Evolutionary conservation across 2,329 filamentous ascomycete genomes (phyloP).

Genomic region (Aspergillus ustus): DNA sequence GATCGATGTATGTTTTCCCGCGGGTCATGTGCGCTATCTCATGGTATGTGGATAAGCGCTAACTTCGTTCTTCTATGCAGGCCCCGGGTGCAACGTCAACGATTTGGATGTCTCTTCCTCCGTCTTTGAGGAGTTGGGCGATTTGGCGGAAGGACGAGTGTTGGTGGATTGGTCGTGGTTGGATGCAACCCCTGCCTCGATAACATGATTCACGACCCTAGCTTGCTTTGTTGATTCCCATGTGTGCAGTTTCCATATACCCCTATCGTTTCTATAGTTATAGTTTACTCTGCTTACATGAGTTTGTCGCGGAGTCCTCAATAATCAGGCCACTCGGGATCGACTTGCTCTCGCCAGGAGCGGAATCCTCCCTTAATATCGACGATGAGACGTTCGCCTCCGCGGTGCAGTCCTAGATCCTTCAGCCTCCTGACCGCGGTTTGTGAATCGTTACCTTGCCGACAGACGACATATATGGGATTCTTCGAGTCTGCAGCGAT

Average conservation of each 20-base stretch:
- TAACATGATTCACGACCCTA: constrained; percentile 6
- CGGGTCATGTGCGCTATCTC: not conserved
- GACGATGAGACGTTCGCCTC: constrained; percentile 40
- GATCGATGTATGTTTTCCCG: constrained; percentile 60
- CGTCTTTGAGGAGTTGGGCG: constrained; percentile 54
- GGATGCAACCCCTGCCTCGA: constrained; percentile 38
- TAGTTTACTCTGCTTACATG: not conserved
- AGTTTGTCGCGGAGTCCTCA: constrained; percentile 17
- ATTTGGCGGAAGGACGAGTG: constrained; percentile 53
- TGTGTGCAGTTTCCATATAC: constrained; percentile 12
- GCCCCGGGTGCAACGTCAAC: constrained; percentile 52
- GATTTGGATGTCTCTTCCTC: constrained; percentile 57
- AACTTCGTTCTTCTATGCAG: constrained; percentile 29
- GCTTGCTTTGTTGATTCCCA: constrained; percentile 3
- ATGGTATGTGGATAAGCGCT: constrained; percentile 7
- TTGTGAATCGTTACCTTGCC: constrained; percentile 56
- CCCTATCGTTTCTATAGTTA: constrained; percentile 9
- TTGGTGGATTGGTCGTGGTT: constrained; percentile 58
- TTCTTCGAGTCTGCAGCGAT: constrained; percentile 30
- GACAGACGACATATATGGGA: constrained; percentile 52
- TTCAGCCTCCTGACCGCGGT: constrained; percentile 49
- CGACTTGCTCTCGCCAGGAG: constrained; percentile 49
- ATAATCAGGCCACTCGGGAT: constrained; percentile 48
- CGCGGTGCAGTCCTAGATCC: constrained; percentile 40
- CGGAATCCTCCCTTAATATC: constrained; percentile 50